phyloP scores from a whole-genome alignment of 2,329 filamentous ascomycete species.

The Epichloe bromicola region DNA sequence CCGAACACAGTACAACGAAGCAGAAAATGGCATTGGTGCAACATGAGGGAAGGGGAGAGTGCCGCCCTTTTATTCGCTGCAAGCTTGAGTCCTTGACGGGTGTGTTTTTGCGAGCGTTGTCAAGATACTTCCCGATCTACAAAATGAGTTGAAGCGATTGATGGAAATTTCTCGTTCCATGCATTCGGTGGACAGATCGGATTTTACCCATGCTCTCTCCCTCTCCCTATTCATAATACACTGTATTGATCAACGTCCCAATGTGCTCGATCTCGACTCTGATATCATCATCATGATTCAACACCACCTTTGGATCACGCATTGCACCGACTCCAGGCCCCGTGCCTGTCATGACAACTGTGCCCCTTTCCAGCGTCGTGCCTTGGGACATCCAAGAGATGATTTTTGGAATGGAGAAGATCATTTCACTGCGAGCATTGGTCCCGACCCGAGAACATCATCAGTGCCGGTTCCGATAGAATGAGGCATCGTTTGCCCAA shows the following conservation, averaged over 20 bases:
- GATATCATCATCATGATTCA: conserved; percentile 25
- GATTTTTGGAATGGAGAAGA: conserved; percentile 43
- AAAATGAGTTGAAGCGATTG: no score
- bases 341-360: conserved; percentile 52
- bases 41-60: no score
- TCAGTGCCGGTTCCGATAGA: background rate
- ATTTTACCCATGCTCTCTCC: no score
- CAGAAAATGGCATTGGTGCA: no score
- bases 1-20: no score
- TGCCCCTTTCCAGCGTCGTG: conserved; percentile 45
- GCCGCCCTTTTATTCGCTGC: no score
- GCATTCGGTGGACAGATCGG: no score
- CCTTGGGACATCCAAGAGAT: conserved; percentile 45
- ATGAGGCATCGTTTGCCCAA: background rate
- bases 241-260: conserved; percentile 23
- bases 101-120: no score
- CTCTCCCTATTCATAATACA: conserved; percentile 20
- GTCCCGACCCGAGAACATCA: background rate
- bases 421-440: conserved; percentile 28
- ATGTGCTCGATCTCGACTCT: conserved; percentile 24
- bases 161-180: no score
- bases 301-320: conserved; percentile 24
- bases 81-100: no score
- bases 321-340: conserved; percentile 27
- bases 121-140: no score